A percentile compares a stretch with the other conserved stretches of the same genome.
Conservation (phyloP, 2,329 filamentous ascomycete genomes). For the Periconia sp. region DNA sequence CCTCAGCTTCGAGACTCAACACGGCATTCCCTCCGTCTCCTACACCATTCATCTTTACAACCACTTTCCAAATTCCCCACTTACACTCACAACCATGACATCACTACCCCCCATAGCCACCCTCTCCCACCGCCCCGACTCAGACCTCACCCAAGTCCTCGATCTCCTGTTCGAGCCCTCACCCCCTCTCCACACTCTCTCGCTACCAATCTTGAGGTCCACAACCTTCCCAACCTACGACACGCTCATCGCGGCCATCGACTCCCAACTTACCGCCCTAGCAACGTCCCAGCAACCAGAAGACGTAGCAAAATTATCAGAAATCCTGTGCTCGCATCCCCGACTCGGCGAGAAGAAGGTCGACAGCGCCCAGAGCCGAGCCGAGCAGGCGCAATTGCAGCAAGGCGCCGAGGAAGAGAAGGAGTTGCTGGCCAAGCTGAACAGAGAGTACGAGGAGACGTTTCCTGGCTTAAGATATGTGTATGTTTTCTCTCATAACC, state of each 20-base stretch:
- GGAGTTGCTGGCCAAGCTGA: constrained; percentile 66
- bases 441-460: constrained; percentile 76
- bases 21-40: no score
- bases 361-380: constrained; percentile 79
- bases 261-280: constrained; percentile 62
- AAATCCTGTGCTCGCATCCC: constrained; percentile 81
- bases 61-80: no score
- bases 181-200: constrained; percentile 72
- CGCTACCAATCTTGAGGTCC: constrained; percentile 69
- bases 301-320: constrained; percentile 66
- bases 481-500: constrained; percentile 47
- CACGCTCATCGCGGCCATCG: constrained; percentile 71
- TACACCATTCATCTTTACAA: no score
- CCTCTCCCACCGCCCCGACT: constrained; percentile 62
- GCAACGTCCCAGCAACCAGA: constrained; percentile 44
- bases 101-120: constrained; percentile 64
- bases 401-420: constrained; percentile 58
- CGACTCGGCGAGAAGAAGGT: constrained; percentile 81
- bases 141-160: constrained; percentile 64
- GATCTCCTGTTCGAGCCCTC: constrained; percentile 88
- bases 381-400: constrained; percentile 80
- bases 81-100: constrained; percentile 32
- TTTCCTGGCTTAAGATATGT: constrained; percentile 89
- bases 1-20: no score
- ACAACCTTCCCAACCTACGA: constrained; percentile 70